A percentile compares a stretch with the other conserved stretches of the same genome.
phyloP scores from a whole-genome alignment of 108 stramenopile genomes.

The Stephanodiscus minutulus region DNA sequence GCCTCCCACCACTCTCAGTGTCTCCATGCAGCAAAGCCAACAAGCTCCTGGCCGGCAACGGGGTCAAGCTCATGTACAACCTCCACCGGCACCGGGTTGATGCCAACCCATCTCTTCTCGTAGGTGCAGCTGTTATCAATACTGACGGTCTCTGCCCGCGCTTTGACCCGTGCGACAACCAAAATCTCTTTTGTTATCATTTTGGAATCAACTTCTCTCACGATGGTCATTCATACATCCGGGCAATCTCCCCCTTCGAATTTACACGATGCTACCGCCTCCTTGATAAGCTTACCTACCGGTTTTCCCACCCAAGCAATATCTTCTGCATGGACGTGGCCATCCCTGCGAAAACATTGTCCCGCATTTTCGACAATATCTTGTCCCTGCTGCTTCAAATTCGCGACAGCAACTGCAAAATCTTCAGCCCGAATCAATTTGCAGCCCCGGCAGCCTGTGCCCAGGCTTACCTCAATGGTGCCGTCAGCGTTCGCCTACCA shows the following conservation, averaged over 20 bases:
- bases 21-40: too few relatives aligned
- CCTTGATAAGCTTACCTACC: slow-evolving; percentile 4
- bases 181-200: slow-evolving; percentile 8
- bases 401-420: slow-evolving; percentile 1
- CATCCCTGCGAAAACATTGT: slow-evolving; percentile 5
- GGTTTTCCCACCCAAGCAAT: neutral
- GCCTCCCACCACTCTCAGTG: too few relatives aligned
- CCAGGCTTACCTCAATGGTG: slow-evolving; percentile 7
- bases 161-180: neutral
- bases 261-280: slow-evolving; percentile 8
- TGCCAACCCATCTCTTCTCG: too few relatives aligned
- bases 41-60: too few relatives aligned
- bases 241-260: slow-evolving; percentile 21
- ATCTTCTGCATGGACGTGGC: neutral
- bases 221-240: neutral
- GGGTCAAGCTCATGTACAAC: neutral
- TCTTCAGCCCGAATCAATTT: neutral
- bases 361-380: neutral
- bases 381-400: neutral
- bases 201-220: slow-evolving; percentile 19
- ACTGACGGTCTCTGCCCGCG: neutral
- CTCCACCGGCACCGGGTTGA: too few relatives aligned
- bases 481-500: neutral
- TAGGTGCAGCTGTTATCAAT: neutral
- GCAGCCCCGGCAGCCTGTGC: slow-evolving; percentile 6